Evolutionary conservation across 163 green algal species (phyloP).

Genomic region (Chlamydomonas reinhardtii): DNA sequence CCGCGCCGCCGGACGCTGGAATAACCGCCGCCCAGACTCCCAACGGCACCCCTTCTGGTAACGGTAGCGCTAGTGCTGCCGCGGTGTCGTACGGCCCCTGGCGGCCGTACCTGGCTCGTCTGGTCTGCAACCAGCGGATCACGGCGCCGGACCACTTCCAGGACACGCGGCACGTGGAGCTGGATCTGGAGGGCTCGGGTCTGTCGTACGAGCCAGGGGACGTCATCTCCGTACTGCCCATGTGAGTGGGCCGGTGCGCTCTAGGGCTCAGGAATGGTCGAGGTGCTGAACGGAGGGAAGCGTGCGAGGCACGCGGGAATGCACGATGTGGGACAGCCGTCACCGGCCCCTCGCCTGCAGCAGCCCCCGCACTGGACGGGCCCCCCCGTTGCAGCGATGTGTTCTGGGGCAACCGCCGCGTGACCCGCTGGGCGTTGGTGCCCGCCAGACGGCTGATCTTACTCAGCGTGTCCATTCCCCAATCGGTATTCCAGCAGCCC

Average conservation of each 20-base stretch:
- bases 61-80: background rate
- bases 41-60: too few species aligned
- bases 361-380: background rate
- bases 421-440: too few species aligned
- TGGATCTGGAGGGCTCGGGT: slow-evolving; percentile 71
- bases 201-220: slow-evolving; percentile 60
- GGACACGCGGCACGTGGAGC: slow-evolving; percentile 88
- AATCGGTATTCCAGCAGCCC: background rate
- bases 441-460: too few species aligned
- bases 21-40: too few species aligned
- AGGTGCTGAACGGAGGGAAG: too few species aligned
- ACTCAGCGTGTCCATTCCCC: too few species aligned
- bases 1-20: background rate
- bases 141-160: slow-evolving; percentile 89
- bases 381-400: too few species aligned
- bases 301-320: too few species aligned
- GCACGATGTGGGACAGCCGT: too few species aligned
- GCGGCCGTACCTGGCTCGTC: slow-evolving; percentile 72
- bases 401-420: too few species aligned
- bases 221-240: slow-evolving; percentile 33
- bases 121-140: slow-evolving; percentile 79
- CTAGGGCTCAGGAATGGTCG: too few species aligned
- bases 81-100: slow-evolving; percentile 55
- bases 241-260: slow-evolving; percentile 29
- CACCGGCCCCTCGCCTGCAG: background rate